These are phyloP conservation scores for Recurvomyces mirabilis DNA, from an alignment of 495 filamentous ascomycete genomes.

Conservation along the genomic window DNA sequence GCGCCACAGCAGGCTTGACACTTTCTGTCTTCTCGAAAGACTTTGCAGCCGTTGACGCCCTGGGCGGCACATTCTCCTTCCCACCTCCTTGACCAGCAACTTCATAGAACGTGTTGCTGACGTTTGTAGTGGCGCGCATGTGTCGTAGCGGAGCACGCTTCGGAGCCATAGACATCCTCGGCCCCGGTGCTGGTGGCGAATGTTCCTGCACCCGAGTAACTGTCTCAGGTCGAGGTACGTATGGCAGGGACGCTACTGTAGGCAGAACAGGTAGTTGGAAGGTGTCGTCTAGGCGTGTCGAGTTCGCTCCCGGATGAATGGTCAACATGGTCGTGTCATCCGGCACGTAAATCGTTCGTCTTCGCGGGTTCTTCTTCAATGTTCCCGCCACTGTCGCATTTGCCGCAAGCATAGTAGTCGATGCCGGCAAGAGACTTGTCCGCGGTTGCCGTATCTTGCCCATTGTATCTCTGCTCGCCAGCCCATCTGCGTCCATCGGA, in stretches of 20 bases:
- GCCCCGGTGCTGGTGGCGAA: too few relatives aligned
- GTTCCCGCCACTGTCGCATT: not conserved
- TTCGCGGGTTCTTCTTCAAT: constrained; percentile 28
- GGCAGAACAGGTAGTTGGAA: constrained; percentile 13
- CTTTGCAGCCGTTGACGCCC: too few relatives aligned
- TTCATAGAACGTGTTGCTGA: constrained; percentile 14
- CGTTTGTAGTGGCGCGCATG: constrained; percentile 7
- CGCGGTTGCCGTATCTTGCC: constrained; percentile 4
- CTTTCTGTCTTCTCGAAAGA: too few relatives aligned
- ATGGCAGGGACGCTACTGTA: too few relatives aligned
- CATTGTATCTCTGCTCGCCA: not conserved
- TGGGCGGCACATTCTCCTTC: constrained; percentile 36
- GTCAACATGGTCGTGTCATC: constrained; percentile 36
- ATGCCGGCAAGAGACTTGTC: not conserved
- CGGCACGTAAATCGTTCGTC: constrained; percentile 35
- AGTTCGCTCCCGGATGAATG: constrained; percentile 32
- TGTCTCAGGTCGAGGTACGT: not conserved
- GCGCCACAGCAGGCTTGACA: not conserved
- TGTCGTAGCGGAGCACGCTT: constrained; percentile 30
- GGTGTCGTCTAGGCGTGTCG: constrained; percentile 13
- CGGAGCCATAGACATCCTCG: constrained; percentile 30
- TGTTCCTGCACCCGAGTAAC: constrained; percentile 1
- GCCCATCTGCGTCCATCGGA: not conserved
- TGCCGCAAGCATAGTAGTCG: not conserved
- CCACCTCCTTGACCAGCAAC: constrained; percentile 28